phyloP scores from a whole-genome alignment of 352 stramenopile species.

The Phytophthora pini region DNA sequence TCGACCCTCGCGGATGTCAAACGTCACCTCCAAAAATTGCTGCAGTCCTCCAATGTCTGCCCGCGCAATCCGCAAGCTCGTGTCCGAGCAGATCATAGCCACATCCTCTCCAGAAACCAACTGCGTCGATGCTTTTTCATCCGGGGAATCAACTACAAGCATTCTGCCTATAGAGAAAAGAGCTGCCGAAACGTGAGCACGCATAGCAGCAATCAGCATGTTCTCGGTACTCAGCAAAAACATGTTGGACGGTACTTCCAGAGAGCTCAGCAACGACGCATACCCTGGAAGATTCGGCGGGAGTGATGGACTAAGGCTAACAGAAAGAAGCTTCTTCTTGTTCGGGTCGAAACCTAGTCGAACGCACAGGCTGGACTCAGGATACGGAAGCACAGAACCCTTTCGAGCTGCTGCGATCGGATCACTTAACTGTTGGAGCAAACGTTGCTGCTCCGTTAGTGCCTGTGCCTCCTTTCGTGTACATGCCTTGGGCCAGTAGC shows the following conservation, averaged over 20 bases:
- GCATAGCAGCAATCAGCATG: conserved; percentile 77
- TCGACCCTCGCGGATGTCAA: conserved; percentile 76
- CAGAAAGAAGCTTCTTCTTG: conserved; percentile 67
- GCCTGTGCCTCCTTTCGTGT: conserved; percentile 57
- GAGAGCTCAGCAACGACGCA: conserved; percentile 54
- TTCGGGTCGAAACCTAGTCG: conserved; percentile 67
- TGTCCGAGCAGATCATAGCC: conserved; percentile 59
- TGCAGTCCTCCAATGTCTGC: conserved; percentile 80
- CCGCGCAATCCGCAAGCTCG: conserved; percentile 68
- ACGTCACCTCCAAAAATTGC: conserved; percentile 82
- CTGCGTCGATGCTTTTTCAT: conserved; percentile 55
- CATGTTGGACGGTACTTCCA: conserved; percentile 81
- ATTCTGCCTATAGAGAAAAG: conserved; percentile 78
- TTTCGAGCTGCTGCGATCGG: conserved; percentile 29
- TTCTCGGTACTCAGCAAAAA: conserved; percentile 80
- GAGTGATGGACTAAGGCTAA: conserved; percentile 68
- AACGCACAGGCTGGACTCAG: conserved; percentile 74
- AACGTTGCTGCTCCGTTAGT: conserved; percentile 65
- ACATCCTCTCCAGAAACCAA: conserved; percentile 80
- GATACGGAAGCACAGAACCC: conserved; percentile 46
- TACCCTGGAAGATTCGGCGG: conserved; percentile 70
- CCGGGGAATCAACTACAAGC: conserved; percentile 72
- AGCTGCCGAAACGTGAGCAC: conserved; percentile 72
- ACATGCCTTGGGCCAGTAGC: conserved; percentile 84
- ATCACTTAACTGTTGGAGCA: conserved; percentile 66